Evolutionary conservation across 2,329 filamentous ascomycete species (phyloP).

Genomic region (Fusarium piperis): DNA sequence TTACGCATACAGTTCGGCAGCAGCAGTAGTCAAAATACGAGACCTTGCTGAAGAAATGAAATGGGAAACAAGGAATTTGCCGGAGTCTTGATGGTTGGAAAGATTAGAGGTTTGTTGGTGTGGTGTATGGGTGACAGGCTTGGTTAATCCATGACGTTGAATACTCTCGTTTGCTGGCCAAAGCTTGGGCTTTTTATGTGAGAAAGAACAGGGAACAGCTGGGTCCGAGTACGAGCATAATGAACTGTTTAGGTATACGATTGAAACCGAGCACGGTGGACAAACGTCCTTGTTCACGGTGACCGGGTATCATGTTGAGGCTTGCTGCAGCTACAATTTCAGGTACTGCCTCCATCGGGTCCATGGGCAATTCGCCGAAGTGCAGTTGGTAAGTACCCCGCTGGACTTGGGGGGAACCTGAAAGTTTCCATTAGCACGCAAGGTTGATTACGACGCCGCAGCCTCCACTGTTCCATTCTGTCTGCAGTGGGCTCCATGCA

Average conservation of each 20-base stretch:
- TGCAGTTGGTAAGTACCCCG: not conserved
- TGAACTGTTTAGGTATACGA: not conserved
- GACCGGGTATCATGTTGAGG: not conserved
- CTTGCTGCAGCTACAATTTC: not conserved
- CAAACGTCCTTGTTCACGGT: not conserved
- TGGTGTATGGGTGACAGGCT: not conserved
- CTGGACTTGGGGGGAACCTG: not conserved
- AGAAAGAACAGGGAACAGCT: not conserved
- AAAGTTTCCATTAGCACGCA: not conserved
- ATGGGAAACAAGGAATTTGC: conserved; percentile 12
- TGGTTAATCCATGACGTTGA: conserved; percentile 13
- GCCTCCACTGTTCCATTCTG: not conserved
- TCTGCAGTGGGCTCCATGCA: not conserved
- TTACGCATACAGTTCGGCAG: not conserved
- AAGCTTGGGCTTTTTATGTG: not conserved
- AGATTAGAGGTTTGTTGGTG: conserved; percentile 8
- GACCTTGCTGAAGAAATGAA: not conserved
- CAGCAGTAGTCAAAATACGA: not conserved
- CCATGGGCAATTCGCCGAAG: too few species aligned
- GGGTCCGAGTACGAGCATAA: not conserved
- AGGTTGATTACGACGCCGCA: not conserved
- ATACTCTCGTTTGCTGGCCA: not conserved
- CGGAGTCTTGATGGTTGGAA: conserved; percentile 16
- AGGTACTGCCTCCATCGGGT: not conserved
- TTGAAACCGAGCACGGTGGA: not conserved